Evolutionary conservation across 2,329 filamentous ascomycete species (phyloP), one percentile per base, ranked within the genome.

Genomic region (Cercospora janseana): DNA sequence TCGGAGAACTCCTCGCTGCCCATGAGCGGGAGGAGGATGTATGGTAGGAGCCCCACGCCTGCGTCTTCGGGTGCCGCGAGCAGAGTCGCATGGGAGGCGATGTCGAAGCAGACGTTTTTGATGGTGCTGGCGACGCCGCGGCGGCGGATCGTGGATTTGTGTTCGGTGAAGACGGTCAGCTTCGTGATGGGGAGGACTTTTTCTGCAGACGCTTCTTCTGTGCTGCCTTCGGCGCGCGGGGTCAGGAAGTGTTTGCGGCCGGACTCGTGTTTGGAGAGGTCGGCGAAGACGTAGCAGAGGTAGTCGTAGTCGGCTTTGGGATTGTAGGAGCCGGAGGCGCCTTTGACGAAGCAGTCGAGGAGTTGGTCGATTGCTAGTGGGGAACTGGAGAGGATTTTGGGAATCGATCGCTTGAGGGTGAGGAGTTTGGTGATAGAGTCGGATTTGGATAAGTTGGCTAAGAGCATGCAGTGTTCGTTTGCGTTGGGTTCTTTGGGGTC

Each of bases 91-190:
- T 97, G 92, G 0, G 85, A 79, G 3, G 80, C 71, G 4, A 92
- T 72, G 62, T 94, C 87, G 66, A 98, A 97, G 5, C 88, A 83
- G 23, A 88, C 82, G 66, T 98, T 98, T 70, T 97, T 97, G 67
- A 98, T 89, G 7, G 89, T 93, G 54, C 85, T 90, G 6, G 92
- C 92, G n/a, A 96, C 91, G n/a, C 93, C 93, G 63, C 89, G 88
- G 47, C 93, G 79, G 51, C 93, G 82, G 46, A 96, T 83, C 21
- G 86, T 79, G 2, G 88, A 94, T 61, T 80, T 77, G 72, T 96
- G 89, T 69, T 95, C 89, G 1, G 93, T 97, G 69, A 97, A 97
- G 52, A 97, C 92, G 53, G 86, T 87, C 55, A 98, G 77, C 75
- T 97, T 97, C 41, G 87, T 88, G 40, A 97, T 76, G 2, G 93